Evolutionary conservation across 2,329 filamentous ascomycete species (phyloP), one percentile per base, ranked within the genome.

Genomic region (Beauveria asiatica): DNA sequence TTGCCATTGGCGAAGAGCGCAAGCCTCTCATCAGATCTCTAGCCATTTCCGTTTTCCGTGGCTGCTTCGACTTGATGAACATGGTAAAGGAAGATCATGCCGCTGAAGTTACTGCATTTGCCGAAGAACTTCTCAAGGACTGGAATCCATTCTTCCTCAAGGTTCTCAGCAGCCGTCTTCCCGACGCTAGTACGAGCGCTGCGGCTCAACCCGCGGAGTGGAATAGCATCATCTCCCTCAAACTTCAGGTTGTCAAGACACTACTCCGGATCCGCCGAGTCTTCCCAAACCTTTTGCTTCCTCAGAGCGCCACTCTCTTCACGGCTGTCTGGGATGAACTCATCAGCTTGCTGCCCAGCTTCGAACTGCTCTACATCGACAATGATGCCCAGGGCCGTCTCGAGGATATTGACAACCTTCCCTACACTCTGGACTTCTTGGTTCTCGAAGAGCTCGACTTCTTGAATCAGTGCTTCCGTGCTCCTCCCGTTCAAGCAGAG

Each of bases 21-120:
- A 92, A 90, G 70, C 81, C 88, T 10, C 84, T 85, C 62, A 79
- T 96, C 61, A 84, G 94, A 63, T 91, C 92, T 33, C 79, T 97
- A 66, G 90, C 94, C 44, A 88, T 97, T 46, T 90, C 89, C 45
- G 90, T 97, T 61, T 96, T 97, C 79, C 84, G 91, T 61, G 86
- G 86, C 53, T 96, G 91, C 74, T 96, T 99, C 72, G 92, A 97
- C 71, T 90, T 94, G 60, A 84, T 99, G 76, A 92, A 97, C 75
- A 96, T 97, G 84, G 89, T 97, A 65, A 89, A 96, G 79, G 92
- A 96, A 66, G 90, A 96, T 66, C 90, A 97, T 74, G 89, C 90
- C 68, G 82, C 83, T 61, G 90, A 90, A 59, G 91, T 97, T 63
- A 94, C 90, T 73, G 82, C 81, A 1, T 99, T 99, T 72, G 92